Conservation (phyloP, 2,329 filamentous ascomycete genomes). For the Seiridium cupressi region DNA sequence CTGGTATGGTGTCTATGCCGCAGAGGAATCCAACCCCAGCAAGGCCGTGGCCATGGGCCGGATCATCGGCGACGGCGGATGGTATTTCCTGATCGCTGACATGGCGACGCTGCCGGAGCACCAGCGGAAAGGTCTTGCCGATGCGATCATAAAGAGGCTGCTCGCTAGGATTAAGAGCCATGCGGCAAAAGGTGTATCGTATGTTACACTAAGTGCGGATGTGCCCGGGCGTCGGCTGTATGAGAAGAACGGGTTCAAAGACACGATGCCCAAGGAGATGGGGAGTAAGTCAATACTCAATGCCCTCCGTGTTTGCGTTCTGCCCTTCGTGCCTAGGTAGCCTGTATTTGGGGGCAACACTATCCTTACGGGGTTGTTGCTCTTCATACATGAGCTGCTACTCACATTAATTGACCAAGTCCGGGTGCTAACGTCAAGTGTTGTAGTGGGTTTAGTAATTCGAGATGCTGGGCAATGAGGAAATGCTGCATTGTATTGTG, state of each 20-base stretch:
- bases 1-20: constrained; percentile 42
- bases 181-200: constrained; percentile 35
- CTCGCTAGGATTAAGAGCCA: constrained; percentile 37
- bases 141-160: constrained; percentile 40
- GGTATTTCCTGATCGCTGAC: constrained; percentile 50
- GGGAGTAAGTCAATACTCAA: constrained; percentile 23
- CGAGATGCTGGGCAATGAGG: neutral
- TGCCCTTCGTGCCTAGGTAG: neutral
- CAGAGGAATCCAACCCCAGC: constrained; percentile 17
- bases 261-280: constrained; percentile 29
- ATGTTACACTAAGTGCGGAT: constrained; percentile 46
- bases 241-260: constrained; percentile 43
- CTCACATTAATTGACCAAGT: neutral
- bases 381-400: too few relatives aligned
- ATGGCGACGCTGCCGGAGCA: constrained; percentile 49
- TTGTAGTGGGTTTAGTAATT: neutral
- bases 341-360: too few relatives aligned
- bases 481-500: too few relatives aligned
- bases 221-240: constrained; percentile 42
- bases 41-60: constrained; percentile 47
- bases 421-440: neutral
- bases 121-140: constrained; percentile 45
- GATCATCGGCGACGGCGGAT: constrained; percentile 48
- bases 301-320: neutral
- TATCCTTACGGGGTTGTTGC: too few relatives aligned